Percentiles rank a stretch among this genome's conserved stretches.
Evolutionary conservation across 345 rosid species (phyloP).

Genomic region (Hibiscus tridactylites): DNA sequence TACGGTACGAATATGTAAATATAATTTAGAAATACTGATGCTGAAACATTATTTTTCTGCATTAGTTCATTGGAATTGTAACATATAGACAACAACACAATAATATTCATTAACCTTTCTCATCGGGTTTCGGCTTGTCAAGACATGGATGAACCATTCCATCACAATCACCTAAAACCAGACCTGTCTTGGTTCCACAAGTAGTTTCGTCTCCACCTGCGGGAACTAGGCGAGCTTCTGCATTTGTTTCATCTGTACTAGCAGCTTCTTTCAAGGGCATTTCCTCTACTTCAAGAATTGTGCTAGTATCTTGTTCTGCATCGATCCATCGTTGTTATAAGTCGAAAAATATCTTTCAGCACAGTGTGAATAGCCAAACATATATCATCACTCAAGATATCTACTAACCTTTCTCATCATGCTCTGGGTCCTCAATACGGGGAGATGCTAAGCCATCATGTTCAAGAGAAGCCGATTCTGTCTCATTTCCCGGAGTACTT

Average conservation of each 20-base stretch:
- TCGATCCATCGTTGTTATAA: neutral
- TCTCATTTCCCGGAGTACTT: conserved; percentile 8
- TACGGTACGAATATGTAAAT: neutral
- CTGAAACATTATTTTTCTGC: neutral
- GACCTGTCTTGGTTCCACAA: conserved; percentile 10
- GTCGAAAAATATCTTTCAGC: neutral
- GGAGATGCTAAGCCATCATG: neutral
- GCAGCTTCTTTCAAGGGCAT: conserved; percentile 15
- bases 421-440: neutral
- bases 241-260: conserved; percentile 7
- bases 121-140: neutral
- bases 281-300: neutral
- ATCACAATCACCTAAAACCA: conserved; percentile 7
- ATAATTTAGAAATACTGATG: neutral
- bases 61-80: neutral
- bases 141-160: conserved; percentile 6
- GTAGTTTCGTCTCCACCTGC: conserved; percentile 6
- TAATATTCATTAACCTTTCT: neutral
- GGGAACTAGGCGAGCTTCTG: conserved; percentile 16
- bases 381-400: neutral
- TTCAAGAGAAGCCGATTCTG: conserved; percentile 4
- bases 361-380: neutral
- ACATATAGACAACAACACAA: neutral
- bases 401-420: neutral
- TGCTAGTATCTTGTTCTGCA: neutral